Evolutionary conservation across 352 stramenopile species (phyloP).

Genomic region (Pseudoperonospora humuli): DNA sequence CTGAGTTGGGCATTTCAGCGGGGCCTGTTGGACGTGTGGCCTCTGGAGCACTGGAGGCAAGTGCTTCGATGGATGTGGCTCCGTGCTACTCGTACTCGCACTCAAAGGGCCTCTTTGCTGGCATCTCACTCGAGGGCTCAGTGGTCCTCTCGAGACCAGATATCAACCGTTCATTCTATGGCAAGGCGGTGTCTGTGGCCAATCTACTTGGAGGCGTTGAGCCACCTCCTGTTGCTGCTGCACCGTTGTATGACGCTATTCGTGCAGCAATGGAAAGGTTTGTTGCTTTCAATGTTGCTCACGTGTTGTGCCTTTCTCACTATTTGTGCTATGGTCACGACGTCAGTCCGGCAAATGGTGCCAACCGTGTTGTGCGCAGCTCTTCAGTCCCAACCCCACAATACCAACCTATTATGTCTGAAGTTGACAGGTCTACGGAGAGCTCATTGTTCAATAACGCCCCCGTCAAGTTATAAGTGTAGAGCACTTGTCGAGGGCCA

Average conservation of each 20-base stretch:
- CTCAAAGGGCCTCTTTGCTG: conserved; percentile 85
- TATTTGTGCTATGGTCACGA: conserved; percentile 1
- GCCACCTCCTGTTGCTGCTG: conserved; percentile 66
- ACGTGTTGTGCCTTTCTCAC: conserved; percentile 1
- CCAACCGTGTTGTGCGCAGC: conserved; percentile 36
- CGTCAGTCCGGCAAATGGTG: conserved; percentile 49
- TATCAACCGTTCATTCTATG: conserved; percentile 92
- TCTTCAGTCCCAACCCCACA: conserved; percentile 8
- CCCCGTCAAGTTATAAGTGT: conserved; percentile 35
- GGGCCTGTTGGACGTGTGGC: conserved; percentile 87
- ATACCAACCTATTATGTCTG: background rate
- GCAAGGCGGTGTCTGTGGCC: conserved; percentile 48
- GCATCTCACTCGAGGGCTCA: conserved; percentile 86
- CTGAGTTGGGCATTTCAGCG: conserved; percentile 82
- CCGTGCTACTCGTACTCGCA: conserved; percentile 91
- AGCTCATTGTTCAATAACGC: conserved; percentile 30
- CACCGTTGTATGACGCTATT: conserved; percentile 83
- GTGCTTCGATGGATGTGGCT: conserved; percentile 68
- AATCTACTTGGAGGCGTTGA: conserved; percentile 76
- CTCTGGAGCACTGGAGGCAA: conserved; percentile 63
- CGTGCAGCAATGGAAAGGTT: conserved; percentile 56
- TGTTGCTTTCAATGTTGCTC: background rate
- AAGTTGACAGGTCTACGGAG: background rate
- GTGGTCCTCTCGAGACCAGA: conserved; percentile 83
- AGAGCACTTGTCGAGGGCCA: background rate